Evolutionary conservation across 306 rosid genomes (phyloP), one percentile per base, ranked within the genome.

Genomic region (Prunus dulcis): DNA sequence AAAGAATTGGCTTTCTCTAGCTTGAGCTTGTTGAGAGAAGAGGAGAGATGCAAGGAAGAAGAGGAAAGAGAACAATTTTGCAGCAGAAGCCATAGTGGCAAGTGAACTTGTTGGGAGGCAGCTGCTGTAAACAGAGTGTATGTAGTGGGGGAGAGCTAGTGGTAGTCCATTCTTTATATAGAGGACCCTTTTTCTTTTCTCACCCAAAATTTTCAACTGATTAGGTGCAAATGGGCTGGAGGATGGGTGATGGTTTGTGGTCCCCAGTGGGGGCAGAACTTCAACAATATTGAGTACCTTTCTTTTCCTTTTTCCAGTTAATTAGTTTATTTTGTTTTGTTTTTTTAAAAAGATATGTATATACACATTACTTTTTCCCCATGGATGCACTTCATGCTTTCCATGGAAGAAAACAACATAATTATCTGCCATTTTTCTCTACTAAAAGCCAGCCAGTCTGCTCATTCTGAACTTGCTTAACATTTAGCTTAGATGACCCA

Each of bases 1-100:
- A 89, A 95, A 95, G 91, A 89, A 90, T 43, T 87, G 80, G 71
- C 91, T 92, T 4, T 91, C 97, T 84, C 99, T 86, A 20, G 92
- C 96, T 52, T 67, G 80, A 38, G 71, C 84, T 57, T 87, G 92
- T 22, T 84, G 71, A 75, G 91, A 80, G 4, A 89, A 52, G 30
- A 88, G 62, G 86, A 90, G 87, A 69, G 79, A 52, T 32, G 89
- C 32, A 14, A 89, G 51, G 83, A 89, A 68, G 69, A 92, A 68
- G 69, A 92, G 79, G 23, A 81, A 45, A 47, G 82, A 68, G 41
- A 80, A 61, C 52, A 45, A 13, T 15, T 81, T 86, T 64, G 88
- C 25, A 43, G 67, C 43, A 77, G 78, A 13, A 84, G 90, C 92
- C 97, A 92, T 95, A 75, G 63, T 73, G 85, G 67, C 61, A 69